phyloP scores from a whole-genome alignment of 148 eudicot genomes.

The Salicornia ramosissima region DNA sequence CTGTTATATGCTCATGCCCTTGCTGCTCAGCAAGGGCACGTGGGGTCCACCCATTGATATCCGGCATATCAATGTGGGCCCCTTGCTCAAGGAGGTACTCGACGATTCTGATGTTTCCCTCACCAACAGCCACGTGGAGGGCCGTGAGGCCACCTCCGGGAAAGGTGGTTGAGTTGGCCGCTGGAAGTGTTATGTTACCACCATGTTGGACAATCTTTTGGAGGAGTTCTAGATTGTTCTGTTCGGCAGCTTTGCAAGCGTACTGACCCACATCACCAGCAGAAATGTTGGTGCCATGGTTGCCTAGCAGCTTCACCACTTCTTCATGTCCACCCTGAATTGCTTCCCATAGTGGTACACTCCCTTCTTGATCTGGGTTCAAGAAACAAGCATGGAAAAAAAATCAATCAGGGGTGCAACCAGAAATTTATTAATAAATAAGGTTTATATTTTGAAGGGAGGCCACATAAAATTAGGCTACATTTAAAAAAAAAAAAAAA shows the following conservation, averaged over 20 bases:
- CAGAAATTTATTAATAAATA: too few species aligned
- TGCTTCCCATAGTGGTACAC: conserved; percentile 84
- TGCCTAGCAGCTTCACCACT: conserved; percentile 39
- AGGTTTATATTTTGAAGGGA: too few species aligned
- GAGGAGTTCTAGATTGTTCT: conserved; percentile 51
- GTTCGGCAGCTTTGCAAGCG: conserved; percentile 56
- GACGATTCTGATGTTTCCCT: conserved; percentile 56
- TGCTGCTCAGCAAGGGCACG: conserved; percentile 71
- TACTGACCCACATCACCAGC: conserved; percentile 61
- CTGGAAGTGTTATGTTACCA: conserved; percentile 53
- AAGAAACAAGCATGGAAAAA: conserved; percentile 1
- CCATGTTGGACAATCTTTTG: conserved; percentile 41
- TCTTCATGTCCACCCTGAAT: conserved; percentile 45
- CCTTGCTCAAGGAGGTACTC: conserved; percentile 55
- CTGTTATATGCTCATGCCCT: conserved; percentile 55
- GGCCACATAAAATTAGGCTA: too few species aligned
- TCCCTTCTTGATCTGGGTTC: conserved; percentile 62
- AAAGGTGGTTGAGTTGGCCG: conserved; percentile 5
- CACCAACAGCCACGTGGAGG: conserved; percentile 67
- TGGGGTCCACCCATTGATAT: conserved; percentile 57
- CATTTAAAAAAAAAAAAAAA: too few species aligned
- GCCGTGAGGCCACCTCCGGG: conserved; percentile 54
- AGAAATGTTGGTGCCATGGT: conserved; percentile 45
- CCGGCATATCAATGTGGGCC: conserved; percentile 43
- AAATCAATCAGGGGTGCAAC: too few species aligned